Evolutionary conservation across 1,139 yeast genomes (phyloP).

Genomic region (Wickerhamiella infanticola): DNA sequence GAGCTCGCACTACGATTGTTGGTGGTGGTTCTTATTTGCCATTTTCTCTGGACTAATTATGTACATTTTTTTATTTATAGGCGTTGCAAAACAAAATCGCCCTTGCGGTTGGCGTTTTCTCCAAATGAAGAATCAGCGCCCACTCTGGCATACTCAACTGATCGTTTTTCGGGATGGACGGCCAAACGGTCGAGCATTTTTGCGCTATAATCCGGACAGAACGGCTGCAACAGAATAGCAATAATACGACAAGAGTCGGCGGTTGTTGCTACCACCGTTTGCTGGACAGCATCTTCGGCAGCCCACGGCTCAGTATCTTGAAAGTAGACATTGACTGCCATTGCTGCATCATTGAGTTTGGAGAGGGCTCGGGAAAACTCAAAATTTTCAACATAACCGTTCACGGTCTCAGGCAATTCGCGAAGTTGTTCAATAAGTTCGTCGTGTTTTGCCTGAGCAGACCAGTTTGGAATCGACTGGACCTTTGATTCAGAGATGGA

Average conservation of each 20-base stretch:
- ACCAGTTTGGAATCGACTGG: not conserved
- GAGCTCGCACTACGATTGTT: slow-evolving; percentile 15
- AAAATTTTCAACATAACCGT: slow-evolving; percentile 8
- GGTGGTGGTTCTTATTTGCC: slow-evolving; percentile 19
- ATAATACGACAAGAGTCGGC: slow-evolving; percentile 58
- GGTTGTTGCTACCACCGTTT: slow-evolving; percentile 43
- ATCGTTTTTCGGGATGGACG: slow-evolving; percentile 32
- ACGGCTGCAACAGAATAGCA: slow-evolving; percentile 52
- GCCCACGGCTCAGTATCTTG: slow-evolving; percentile 30
- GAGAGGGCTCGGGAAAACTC: slow-evolving; percentile 43
- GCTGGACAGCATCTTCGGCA: slow-evolving; percentile 25
- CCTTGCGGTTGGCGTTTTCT: slow-evolving; percentile 27
- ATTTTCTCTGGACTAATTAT: slow-evolving; percentile 13
- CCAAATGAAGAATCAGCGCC: slow-evolving; percentile 41
- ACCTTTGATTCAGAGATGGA: slow-evolving; percentile 27
- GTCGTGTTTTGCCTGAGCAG: not conserved
- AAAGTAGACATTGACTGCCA: slow-evolving; percentile 48
- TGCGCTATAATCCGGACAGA: slow-evolving; percentile 50
- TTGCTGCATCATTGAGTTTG: slow-evolving; percentile 46
- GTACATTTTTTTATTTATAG: not conserved
- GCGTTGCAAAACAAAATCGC: slow-evolving; percentile 21
- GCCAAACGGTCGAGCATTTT: slow-evolving; percentile 49
- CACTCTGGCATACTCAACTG: slow-evolving; percentile 27
- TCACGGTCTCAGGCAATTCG: not conserved
- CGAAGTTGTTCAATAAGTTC: slow-evolving; percentile 5